Conservation (phyloP, 139 green algal species). For the Micromonas commoda region DNA sequence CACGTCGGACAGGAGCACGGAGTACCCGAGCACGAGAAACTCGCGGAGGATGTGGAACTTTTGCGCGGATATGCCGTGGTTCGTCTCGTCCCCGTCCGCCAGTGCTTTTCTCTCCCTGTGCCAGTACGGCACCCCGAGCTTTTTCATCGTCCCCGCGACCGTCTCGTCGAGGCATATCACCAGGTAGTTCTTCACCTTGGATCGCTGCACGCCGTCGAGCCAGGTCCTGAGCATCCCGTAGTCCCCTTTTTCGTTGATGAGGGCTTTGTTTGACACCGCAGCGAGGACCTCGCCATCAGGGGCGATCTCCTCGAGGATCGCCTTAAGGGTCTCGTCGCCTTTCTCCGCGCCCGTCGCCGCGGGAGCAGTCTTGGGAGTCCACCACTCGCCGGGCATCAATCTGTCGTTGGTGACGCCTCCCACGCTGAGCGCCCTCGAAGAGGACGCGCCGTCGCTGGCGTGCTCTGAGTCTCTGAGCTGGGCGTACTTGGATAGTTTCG, state of each 20-base stretch:
- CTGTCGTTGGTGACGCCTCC: too few species aligned
- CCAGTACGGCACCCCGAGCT: constrained; percentile 37
- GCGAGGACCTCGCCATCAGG: constrained; percentile 76
- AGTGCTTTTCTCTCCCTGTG: constrained; percentile 21
- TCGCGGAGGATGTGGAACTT: constrained; percentile 86
- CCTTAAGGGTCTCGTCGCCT: too few species aligned
- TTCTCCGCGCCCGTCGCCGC: too few species aligned
- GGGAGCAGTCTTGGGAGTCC: too few species aligned
- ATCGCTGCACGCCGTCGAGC: constrained; percentile 45
- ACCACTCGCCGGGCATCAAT: too few species aligned
- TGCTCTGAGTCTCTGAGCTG: too few species aligned
- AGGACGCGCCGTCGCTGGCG: too few species aligned
- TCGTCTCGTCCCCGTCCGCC: constrained; percentile 33
- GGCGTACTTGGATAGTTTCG: too few species aligned
- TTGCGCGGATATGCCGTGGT: constrained; percentile 43
- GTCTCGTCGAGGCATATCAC: constrained; percentile 81
- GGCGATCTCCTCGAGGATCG: constrained; percentile 64
- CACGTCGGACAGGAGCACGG: constrained; percentile 90
- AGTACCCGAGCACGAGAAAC: constrained; percentile 82
- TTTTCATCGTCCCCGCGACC: constrained; percentile 39
- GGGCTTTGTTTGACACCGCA: constrained; percentile 73
- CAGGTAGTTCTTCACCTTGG: constrained; percentile 70
- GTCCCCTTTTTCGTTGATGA: too few species aligned
- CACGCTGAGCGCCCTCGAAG: too few species aligned
- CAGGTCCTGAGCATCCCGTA: constrained; percentile 40